A percentile compares a stretch with the other conserved stretches of the same genome.
Conservation (phyloP, 352 stramenopile species). For the Blastocystis sp. region DNA sequence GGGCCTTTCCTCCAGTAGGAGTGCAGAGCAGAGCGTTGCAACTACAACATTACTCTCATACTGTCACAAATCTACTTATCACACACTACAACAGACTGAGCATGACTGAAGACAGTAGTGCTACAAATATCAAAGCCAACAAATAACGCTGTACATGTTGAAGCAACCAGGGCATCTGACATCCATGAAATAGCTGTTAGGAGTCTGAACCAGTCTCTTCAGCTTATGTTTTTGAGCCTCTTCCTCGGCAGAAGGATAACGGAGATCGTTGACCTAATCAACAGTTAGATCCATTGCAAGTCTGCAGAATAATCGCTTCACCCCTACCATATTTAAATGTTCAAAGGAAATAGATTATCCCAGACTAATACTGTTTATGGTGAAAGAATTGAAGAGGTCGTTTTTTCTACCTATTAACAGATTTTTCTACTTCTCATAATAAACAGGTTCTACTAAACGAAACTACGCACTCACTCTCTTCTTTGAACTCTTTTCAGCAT, state of each 20-base stretch:
- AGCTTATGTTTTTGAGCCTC: conserved; percentile 98
- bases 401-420: conserved; percentile 9
- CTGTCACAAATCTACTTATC: conserved; percentile 27
- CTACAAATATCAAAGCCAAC: conserved; percentile 69
- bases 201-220: conserved; percentile 96
- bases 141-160: conserved; percentile 83
- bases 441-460: conserved; percentile 7
- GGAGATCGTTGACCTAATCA: conserved; percentile 80
- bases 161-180: conserved; percentile 99
- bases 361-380: conserved; percentile 58
- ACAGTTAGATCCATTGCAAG: not conserved
- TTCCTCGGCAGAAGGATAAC: conserved; percentile 88
- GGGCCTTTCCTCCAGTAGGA: conserved; percentile 66
- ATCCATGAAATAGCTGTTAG: conserved; percentile 99
- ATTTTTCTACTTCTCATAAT: conserved; percentile 35
- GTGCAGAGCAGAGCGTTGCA: conserved; percentile 66
- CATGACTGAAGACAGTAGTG: conserved; percentile 98
- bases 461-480: not conserved
- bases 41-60: not conserved
- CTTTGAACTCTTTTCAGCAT: not conserved
- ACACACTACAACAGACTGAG: conserved; percentile 78
- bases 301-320: not conserved
- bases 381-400: not conserved
- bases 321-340: conserved; percentile 55
- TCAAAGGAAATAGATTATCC: conserved; percentile 59